Evolutionary conservation across 345 rosid species (phyloP).

Genomic region (Camelina sativa): DNA sequence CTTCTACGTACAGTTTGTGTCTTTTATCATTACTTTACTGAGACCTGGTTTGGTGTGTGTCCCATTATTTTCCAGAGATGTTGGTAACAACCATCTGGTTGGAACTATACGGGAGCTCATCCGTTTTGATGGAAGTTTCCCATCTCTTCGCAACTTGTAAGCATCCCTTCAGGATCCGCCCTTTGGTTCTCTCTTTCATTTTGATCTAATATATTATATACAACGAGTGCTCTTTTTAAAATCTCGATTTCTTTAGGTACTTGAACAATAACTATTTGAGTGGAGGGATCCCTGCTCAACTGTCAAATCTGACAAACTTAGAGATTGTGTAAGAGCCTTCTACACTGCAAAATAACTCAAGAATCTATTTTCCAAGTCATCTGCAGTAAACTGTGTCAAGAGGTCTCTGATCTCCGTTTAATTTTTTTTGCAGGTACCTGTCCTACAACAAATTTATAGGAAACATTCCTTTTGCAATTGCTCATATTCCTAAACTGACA

Average conservation of each 20-base stretch:
- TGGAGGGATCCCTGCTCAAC: conserved; percentile 94
- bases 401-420: conserved; percentile 18
- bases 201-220: background rate
- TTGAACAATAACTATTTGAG: conserved; percentile 88
- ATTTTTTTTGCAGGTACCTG: conserved; percentile 63
- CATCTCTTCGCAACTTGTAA: conserved; percentile 87
- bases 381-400: background rate
- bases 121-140: conserved; percentile 87
- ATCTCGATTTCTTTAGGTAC: conserved; percentile 53
- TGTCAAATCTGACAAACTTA: conserved; percentile 81
- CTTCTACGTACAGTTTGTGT: background rate
- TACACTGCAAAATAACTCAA: background rate
- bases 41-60: conserved; percentile 19
- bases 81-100: conserved; percentile 91
- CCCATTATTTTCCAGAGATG: conserved; percentile 62
- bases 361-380: background rate
- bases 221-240: conserved; percentile 12
- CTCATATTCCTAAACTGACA: conserved; percentile 76
- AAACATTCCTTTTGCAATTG: conserved; percentile 70
- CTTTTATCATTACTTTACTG: conserved; percentile 18
- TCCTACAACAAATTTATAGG: conserved; percentile 89
- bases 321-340: conserved; percentile 87
- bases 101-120: conserved; percentile 94
- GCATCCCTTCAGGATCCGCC: conserved; percentile 31
- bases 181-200: conserved; percentile 5